A percentile compares a stretch with the other conserved stretches of the same genome.
Evolutionary conservation across 176 grass and related monocot species (phyloP).

Genomic region (Eragrostis nindensis): DNA sequence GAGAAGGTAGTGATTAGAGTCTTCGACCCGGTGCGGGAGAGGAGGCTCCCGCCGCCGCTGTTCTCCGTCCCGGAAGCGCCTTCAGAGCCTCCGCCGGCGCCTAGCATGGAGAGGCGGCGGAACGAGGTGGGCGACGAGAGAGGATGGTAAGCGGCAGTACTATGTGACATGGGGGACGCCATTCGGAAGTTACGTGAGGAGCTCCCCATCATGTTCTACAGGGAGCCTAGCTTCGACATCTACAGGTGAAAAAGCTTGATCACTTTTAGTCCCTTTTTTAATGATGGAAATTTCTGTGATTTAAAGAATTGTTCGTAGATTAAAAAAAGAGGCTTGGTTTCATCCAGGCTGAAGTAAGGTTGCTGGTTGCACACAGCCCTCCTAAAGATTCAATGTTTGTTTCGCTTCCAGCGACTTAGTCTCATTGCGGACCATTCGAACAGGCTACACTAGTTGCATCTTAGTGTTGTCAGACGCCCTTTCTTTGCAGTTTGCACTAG

Average conservation of each 20-base stretch:
- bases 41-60: constrained; percentile 43
- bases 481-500: neutral
- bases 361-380: neutral
- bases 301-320: neutral
- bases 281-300: neutral
- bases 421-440: neutral
- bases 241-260: constrained; percentile 46
- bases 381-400: constrained; percentile 8
- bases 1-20: constrained; percentile 73
- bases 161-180: constrained; percentile 85
- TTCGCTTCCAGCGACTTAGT: neutral
- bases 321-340: neutral
- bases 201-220: constrained; percentile 69
- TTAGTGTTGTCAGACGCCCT: neutral
- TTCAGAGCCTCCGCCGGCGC: constrained; percentile 19
- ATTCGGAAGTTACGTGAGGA: constrained; percentile 86
- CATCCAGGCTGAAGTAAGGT: neutral
- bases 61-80: constrained; percentile 46
- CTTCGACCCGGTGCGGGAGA: constrained; percentile 65
- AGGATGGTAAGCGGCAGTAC: constrained; percentile 62
- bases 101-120: neutral
- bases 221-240: constrained; percentile 77
- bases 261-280: neutral
- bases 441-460: neutral
- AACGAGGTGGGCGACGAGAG: constrained; percentile 23